These are phyloP conservation scores for Pleoardoris graminearum DNA, from an alignment of 2,329 filamentous ascomycete species.

Conservation along the genomic window DNA sequence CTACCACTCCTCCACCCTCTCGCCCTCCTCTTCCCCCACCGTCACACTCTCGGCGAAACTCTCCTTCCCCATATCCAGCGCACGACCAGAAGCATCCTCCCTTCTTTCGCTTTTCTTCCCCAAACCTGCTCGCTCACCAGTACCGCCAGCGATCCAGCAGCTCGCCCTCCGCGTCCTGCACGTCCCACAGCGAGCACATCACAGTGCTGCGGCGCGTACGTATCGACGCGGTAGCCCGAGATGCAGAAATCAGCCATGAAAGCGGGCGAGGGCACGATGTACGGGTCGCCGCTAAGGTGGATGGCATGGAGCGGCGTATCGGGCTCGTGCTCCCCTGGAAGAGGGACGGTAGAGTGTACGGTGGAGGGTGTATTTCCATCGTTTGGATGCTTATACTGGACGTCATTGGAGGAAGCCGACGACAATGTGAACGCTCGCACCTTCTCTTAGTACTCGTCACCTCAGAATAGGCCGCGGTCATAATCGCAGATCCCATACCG, in stretches of 20 bases:
- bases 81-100: background rate
- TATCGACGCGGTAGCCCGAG: slow-evolving; percentile 3
- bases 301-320: too few relatives aligned
- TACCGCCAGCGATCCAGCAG: slow-evolving; percentile 1
- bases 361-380: too few relatives aligned
- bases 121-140: background rate
- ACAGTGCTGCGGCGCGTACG: background rate
- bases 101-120: background rate
- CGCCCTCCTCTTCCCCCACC: background rate
- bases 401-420: too few relatives aligned
- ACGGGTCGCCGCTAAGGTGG: too few relatives aligned
- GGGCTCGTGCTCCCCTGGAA: too few relatives aligned
- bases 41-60: background rate
- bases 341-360: too few relatives aligned
- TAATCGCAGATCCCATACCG: too few relatives aligned
- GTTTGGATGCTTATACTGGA: too few relatives aligned
- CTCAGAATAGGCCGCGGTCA: too few relatives aligned
- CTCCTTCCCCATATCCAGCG: background rate
- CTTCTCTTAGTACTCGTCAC: too few relatives aligned
- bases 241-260: slow-evolving; percentile 1
- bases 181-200: background rate
- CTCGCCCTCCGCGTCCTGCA: background rate
- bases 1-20: background rate
- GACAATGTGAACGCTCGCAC: too few relatives aligned
- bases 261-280: background rate